These are phyloP conservation scores for Scedosporium aurantiacum DNA, from an alignment of 2,329 filamentous ascomycete genomes.

Conservation along the genomic window DNA sequence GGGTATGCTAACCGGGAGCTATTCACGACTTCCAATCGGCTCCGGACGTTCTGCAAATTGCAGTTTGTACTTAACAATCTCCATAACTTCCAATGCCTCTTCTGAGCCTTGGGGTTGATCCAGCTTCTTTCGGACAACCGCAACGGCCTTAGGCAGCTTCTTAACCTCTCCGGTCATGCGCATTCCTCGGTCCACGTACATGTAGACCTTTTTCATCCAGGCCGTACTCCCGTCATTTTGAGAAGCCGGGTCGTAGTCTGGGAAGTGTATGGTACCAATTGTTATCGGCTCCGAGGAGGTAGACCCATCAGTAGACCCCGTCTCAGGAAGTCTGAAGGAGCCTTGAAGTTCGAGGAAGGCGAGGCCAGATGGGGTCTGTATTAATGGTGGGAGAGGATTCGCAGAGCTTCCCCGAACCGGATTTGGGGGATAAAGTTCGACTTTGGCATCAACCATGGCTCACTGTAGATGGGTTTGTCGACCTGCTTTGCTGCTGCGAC, in stretches of 20 bases:
- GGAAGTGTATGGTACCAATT: conserved; percentile 69
- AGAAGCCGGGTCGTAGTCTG: conserved; percentile 50
- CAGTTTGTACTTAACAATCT: conserved; percentile 79
- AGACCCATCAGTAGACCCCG: conserved; percentile 2
- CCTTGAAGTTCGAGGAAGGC: conserved; percentile 90
- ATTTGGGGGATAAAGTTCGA: conserved; percentile 29
- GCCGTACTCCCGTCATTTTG: conserved; percentile 41
- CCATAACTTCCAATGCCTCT: conserved; percentile 66
- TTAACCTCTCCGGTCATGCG: conserved; percentile 82
- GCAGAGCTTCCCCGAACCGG: conserved; percentile 10
- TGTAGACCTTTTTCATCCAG: conserved; percentile 85
- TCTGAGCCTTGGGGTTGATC: conserved; percentile 29
- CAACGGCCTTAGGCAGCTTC: conserved; percentile 69
- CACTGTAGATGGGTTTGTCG: neutral
- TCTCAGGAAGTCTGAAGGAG: conserved; percentile 25
- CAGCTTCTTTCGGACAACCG: conserved; percentile 55
- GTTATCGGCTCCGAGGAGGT: conserved; percentile 23
- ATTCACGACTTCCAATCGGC: conserved; percentile 47
- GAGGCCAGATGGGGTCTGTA: conserved; percentile 81
- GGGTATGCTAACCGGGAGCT: neutral
- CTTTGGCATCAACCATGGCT: conserved; percentile 5
- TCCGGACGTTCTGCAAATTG: conserved; percentile 78
- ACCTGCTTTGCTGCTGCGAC: neutral
- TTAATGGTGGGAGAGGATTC: conserved; percentile 62
- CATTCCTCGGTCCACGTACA: conserved; percentile 85